Evolutionary conservation across 768 basidiomycete species (phyloP), one percentile per base, ranked within the genome.

Genomic region (Leccinum boreale): DNA sequence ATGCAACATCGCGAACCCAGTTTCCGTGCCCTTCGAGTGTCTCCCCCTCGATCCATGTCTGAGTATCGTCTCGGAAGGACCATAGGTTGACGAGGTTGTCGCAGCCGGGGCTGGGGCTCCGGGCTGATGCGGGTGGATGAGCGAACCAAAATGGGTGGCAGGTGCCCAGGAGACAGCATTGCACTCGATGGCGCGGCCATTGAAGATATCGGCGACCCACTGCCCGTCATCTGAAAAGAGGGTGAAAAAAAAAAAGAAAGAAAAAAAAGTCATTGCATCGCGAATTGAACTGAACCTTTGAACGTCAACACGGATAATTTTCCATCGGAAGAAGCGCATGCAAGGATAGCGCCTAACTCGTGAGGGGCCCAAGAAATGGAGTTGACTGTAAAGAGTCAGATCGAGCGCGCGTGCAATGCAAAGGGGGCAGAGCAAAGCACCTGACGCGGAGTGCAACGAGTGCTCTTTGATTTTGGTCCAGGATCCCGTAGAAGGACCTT

Each of bases 311-410:
- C 94, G 9, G 96, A 98, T 44, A 99, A 82, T 71, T 95, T 97
- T 61, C 96, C 96, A 72, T 99, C 97, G 1, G 93, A 96, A 23
- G 92, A 95, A 2, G 96, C 96, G 68, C 97, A 99, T 4, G 94
- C 96, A 42, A 98, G 81, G 61, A 98, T 95, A 1, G 97, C 93
- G 31, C 96, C 97, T 14, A 98, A 84, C 70, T 98, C 96, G 65
- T 97, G 94, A 2, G 97, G 94, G n/a, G 96, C 96, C 97, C 97
- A 99, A 0, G 93, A 92, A 19, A 98, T 89, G 1, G 95, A 95
- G 76, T 99, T 99, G 50, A 98, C 96, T 96, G 47, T 4, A 14
- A 15, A 33, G 17, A 8, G 35, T 60, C 19, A 61, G 55, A 54
- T 19, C 23, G 35, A 50, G 23, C 21, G 58, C 19, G 58, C 14